Percentiles rank a stretch among this genome's conserved stretches.
Conservation (phyloP, 352 stramenopile species). For the Phytopythium kandeliae region DNA sequence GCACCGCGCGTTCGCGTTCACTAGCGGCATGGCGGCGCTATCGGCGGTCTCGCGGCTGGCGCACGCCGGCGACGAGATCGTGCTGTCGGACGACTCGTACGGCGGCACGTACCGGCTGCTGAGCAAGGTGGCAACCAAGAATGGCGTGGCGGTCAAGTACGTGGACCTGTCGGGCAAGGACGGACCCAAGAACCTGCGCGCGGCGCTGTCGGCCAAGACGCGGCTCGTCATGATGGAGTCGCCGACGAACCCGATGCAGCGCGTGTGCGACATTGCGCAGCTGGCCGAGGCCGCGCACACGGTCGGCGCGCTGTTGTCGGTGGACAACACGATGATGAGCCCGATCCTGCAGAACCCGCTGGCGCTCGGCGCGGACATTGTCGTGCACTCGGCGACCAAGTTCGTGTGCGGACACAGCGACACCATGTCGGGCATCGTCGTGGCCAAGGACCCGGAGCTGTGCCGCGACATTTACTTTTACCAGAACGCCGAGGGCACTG, state of each 20-base stretch:
- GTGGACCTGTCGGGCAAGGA: conserved; percentile 74
- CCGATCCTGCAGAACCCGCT: conserved; percentile 95
- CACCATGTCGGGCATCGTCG: conserved; percentile 93
- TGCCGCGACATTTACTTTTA: conserved; percentile 87
- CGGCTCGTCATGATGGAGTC: conserved; percentile 97
- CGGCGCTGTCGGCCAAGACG: conserved; percentile 62
- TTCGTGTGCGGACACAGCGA: conserved; percentile 97
- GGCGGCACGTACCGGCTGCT: conserved; percentile 94
- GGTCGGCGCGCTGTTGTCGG: conserved; percentile 76
- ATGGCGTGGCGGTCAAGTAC: conserved; percentile 76
- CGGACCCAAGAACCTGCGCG: conserved; percentile 56
- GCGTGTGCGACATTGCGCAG: conserved; percentile 90
- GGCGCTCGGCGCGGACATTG: conserved; percentile 92
- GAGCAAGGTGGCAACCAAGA: conserved; percentile 81
- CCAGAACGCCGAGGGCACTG: conserved; percentile 88
- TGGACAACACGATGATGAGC: conserved; percentile 97
- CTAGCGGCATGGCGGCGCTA: conserved; percentile 95
- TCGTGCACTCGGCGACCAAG: conserved; percentile 97
- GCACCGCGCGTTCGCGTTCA: conserved; percentile 86
- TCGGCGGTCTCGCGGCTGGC: conserved; percentile 90
- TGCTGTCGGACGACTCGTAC: conserved; percentile 95
- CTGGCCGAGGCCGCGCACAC: conserved; percentile 80
- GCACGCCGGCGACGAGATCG: conserved; percentile 87
- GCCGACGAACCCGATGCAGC: conserved; percentile 95
- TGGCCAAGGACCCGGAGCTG: conserved; percentile 74